A percentile compares a stretch with the other conserved stretches of the same genome.
phyloP scores from a whole-genome alignment of 2,329 filamentous ascomycete species.

The Diaporthe citri region DNA sequence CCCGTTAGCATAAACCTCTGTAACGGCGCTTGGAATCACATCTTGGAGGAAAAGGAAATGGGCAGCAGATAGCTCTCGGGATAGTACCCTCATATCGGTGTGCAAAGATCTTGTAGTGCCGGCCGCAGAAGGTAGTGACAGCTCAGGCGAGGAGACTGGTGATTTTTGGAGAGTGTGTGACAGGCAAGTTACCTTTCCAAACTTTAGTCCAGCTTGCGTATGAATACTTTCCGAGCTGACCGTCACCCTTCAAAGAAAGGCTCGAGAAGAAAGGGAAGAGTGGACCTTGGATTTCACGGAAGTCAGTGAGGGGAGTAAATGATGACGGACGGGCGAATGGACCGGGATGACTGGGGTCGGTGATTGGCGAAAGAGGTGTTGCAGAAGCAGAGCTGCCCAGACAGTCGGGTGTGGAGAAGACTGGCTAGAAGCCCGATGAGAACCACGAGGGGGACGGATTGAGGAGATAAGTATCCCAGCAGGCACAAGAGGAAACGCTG shows the following conservation, averaged over 20 bases:
- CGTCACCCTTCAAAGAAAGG: background rate
- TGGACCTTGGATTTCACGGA: background rate
- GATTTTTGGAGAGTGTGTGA: background rate
- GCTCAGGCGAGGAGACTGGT: background rate
- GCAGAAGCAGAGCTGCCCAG: constrained; percentile 5
- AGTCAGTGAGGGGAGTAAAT: constrained; percentile 11
- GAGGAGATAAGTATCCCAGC: background rate
- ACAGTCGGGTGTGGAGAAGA: constrained; percentile 15
- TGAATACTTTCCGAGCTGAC: no score
- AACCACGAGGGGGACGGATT: background rate
- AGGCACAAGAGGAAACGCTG: background rate
- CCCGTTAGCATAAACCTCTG: background rate
- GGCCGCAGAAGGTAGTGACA: no score
- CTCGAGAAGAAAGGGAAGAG: background rate
- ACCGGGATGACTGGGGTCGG: background rate
- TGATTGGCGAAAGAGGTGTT: background rate
- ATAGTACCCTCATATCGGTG: no score
- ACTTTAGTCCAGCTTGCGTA: no score
- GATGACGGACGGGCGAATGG: background rate
- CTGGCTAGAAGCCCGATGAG: background rate
- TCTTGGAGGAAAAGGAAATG: no score
- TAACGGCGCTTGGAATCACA: no score
- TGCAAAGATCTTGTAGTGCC: no score
- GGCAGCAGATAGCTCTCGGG: background rate
- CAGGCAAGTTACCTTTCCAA: background rate